Base-by-base conservation (phyloP, 306 rosid species). In the Pueraria montana region DNA sequence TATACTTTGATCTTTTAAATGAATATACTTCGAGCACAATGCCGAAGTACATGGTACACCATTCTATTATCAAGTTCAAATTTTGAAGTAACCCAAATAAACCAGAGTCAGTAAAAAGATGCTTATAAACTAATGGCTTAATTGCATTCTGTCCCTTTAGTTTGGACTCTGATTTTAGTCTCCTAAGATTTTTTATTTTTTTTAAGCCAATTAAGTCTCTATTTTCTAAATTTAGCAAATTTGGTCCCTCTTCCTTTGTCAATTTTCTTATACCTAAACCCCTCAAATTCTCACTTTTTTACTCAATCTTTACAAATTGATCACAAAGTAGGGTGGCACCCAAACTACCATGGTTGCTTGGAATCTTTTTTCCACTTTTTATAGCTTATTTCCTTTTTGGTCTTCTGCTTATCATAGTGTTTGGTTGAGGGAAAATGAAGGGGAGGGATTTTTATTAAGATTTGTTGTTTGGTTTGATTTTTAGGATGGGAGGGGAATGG, bases 21-120 rank as follows among this genome's bases (percentile, higher is more conserved):
- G 26, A 48, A 76, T 20, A 24, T 27, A 53, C 49, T 32, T 56
- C 2, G 2, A 55, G 56, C 42, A 66, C 70, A 48, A 80, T 45
- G 48, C n/a, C 34, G 17, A 72, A 73, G 58, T 76, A 55, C 53
- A 20, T 61, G 43, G 38, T 12, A 3, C 24, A 78, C 16, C 24
- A 68, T 49, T 52, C 78, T 64, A 71, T 4, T 13, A 48, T 79
- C 18, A 74, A 69, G 17, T 74, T 58, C 10, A 84, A 71, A 40
- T 21, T 64, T 43, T 49, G 65, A 3, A 66, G 77, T 12, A 75
- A 75, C 45, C 72, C 24, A 70, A 55, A 53, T 24, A 24, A 56
- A 58, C 59, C n/a, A 32, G 56, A 32, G 40, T 21, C 6, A 24
- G 6, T 71, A 80, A 74, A 58, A 71, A 12, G 59, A 49, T 45